Evolutionary conservation across 108 stramenopile genomes (phyloP), one percentile per base, ranked within the genome.

Genomic region (Phaeodactylum tricornutum): DNA sequence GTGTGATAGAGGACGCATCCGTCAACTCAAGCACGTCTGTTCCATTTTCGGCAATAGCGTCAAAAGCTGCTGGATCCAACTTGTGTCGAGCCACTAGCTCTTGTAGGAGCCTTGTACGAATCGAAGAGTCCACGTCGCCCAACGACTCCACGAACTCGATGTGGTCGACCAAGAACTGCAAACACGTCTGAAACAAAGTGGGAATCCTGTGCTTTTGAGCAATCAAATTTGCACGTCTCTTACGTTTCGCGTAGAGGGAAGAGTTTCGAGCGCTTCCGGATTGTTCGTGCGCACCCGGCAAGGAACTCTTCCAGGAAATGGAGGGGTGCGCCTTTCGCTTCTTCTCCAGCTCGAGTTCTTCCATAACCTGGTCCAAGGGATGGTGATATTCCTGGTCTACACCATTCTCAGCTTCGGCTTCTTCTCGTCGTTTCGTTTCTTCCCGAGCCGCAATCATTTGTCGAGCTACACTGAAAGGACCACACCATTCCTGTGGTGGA

Each of bases 371-470:
- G 57, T 89, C 87, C n/a, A 89, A 61, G 0, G 87, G 87, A 53
- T 88, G 87, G n/a, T n/a, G n/a, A n/a, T n/a, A n/a, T n/a, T n/a
- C n/a, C 4, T 49, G 45, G 35, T 62, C 74, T 52, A 66, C 48
- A 17, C 33, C 42, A 9, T 64, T 59, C 22, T 66, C 56, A 9
- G 59, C 54, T 6, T 50, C 62, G 62, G 71, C 77, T 23, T 68
- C 74, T 45, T 77, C 67, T 32, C 71, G 50, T 28, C 70, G 57
- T 22, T 70, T 57, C 0, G 77, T 77, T 45, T 77, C 80, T 62
- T 89, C 87, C 3, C 87, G 72, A 15, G 64, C 44, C 24, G 77
- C 77, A 67, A 89, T 84, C 74, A 83, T 81, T 51, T 82, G 82
- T 39, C 87, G 64, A 0, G 87, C 87, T 7, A 89, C 78, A 31